These are phyloP conservation scores for Naganishia sp. DNA, from an alignment of 1,284 basidiomycete genomes.

Conservation along the genomic window DNA sequence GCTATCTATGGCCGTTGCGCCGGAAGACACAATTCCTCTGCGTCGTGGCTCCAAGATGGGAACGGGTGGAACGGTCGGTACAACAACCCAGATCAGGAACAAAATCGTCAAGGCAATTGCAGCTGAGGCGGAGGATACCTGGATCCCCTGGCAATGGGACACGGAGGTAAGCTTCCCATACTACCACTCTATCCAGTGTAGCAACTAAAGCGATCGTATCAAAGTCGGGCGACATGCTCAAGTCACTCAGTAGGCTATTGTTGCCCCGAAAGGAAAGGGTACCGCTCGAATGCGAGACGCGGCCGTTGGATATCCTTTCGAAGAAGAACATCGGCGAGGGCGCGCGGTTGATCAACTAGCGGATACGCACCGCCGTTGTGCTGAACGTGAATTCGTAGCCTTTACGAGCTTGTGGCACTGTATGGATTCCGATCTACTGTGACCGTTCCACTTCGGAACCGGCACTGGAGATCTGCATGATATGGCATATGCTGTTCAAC, in stretches of 20 bases:
- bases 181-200: constrained; percentile 29
- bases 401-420: neutral
- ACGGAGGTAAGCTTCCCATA: constrained; percentile 24
- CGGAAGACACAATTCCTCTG: constrained; percentile 18
- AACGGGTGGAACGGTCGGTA: constrained; percentile 50
- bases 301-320: constrained; percentile 47
- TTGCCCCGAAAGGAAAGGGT: constrained; percentile 41
- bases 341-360: constrained; percentile 31
- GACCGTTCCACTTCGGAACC: neutral
- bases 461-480: neutral
- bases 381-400: neutral
- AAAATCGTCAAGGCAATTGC: constrained; percentile 48
- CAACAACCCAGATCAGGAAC: constrained; percentile 51
- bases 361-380: neutral
- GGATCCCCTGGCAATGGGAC: constrained; percentile 49
- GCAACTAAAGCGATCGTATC: neutral
- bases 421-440: neutral
- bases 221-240: constrained; percentile 40
- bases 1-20: constrained; percentile 21
- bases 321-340: constrained; percentile 34
- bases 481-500: neutral
- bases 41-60: constrained; percentile 41
- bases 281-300: constrained; percentile 43
- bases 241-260: constrained; percentile 42
- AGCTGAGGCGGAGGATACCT: constrained; percentile 48